A percentile compares a stretch with the other conserved stretches of the same genome.
Evolutionary conservation across 2,329 filamentous ascomycete genomes (phyloP).

Genomic region (Nemania sp.): DNA sequence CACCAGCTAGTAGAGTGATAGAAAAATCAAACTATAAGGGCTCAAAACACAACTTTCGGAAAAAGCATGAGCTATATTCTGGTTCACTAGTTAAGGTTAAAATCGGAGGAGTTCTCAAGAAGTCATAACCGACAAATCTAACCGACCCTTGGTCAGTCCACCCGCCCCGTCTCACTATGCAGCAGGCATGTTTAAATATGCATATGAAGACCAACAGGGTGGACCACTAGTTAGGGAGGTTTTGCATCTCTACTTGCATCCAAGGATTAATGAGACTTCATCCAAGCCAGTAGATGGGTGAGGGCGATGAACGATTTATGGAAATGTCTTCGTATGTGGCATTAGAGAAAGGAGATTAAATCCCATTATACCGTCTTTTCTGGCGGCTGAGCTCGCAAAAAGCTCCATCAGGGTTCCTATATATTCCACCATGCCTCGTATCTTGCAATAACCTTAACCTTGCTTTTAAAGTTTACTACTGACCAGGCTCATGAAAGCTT

Average conservation of each 20-base stretch:
- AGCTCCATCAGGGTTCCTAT: slow-evolving; percentile 23
- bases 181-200: too few species aligned
- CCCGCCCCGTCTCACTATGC: too few species aligned
- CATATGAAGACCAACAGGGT: too few species aligned
- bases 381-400: slow-evolving; percentile 24
- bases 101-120: slow-evolving; percentile 35
- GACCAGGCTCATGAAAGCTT: slow-evolving; percentile 33
- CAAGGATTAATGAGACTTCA: slow-evolving; percentile 1
- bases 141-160: slow-evolving; percentile 35
- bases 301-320: slow-evolving; percentile 3
- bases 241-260: too few species aligned
- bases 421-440: slow-evolving; percentile 34
- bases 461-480: slow-evolving; percentile 36
- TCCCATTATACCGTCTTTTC: slow-evolving; percentile 18
- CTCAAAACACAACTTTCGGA: slow-evolving; percentile 31
- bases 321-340: slow-evolving; percentile 8
- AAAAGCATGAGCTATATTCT: slow-evolving; percentile 35
- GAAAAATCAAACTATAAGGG: slow-evolving; percentile 33
- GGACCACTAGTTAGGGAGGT: too few species aligned
- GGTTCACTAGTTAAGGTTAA: slow-evolving; percentile 33
- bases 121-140: slow-evolving; percentile 33
- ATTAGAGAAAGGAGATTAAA: slow-evolving; percentile 5
- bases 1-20: slow-evolving; percentile 34
- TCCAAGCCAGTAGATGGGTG: slow-evolving; percentile 1
- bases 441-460: slow-evolving; percentile 34